A percentile compares a stretch with the other conserved stretches of the same genome.
Evolutionary conservation across 2,329 filamentous ascomycete species (phyloP).

Genomic region (Cladosporium sp.): DNA sequence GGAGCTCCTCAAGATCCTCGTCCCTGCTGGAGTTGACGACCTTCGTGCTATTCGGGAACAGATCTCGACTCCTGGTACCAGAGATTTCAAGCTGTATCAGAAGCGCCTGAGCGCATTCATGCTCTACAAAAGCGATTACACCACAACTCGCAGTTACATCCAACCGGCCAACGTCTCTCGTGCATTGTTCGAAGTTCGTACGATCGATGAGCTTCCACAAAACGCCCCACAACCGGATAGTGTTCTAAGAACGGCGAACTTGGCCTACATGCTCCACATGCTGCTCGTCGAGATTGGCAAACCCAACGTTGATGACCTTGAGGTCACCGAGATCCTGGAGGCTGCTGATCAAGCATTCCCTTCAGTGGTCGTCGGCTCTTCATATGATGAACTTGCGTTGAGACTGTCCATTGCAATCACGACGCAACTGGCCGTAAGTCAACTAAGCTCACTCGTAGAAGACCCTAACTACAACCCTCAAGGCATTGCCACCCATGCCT

Average conservation of each 20-base stretch:
- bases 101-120: constrained; percentile 32
- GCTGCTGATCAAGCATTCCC: constrained; percentile 22
- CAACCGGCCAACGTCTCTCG: constrained; percentile 35
- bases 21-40: constrained; percentile 23
- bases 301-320: constrained; percentile 24
- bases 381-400: constrained; percentile 17
- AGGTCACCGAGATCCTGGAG: constrained; percentile 25
- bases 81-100: constrained; percentile 34
- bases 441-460: constrained; percentile 17
- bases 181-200: constrained; percentile 33
- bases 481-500: constrained; percentile 19
- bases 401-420: constrained; percentile 23
- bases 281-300: constrained; percentile 30
- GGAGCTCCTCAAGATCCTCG: constrained; percentile 25
- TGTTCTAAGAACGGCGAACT: constrained; percentile 42
- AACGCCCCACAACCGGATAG: constrained; percentile 36
- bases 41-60: constrained; percentile 26
- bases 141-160: constrained; percentile 37
- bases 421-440: constrained; percentile 25
- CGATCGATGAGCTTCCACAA: constrained; percentile 19
- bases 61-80: constrained; percentile 33
- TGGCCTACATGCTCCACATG: constrained; percentile 37
- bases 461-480: constrained; percentile 20
- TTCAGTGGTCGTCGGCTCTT: constrained; percentile 20
- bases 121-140: constrained; percentile 34